Conservation (phyloP, 1,284 basidiomycete species). For the Anthracocystis walkeri region DNA sequence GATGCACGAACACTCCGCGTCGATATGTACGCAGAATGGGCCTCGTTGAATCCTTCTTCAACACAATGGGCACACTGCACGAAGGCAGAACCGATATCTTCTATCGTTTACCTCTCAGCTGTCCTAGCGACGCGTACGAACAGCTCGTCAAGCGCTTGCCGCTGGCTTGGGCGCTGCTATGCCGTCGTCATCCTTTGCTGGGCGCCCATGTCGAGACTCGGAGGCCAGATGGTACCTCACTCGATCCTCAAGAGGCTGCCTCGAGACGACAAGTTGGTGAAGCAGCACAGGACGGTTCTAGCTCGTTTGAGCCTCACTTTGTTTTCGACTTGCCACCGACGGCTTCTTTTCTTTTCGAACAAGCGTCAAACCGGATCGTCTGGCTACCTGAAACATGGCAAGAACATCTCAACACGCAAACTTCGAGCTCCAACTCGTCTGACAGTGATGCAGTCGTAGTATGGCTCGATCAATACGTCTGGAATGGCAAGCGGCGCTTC, state of each 20-base stretch:
- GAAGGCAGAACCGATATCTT: constrained; percentile 51
- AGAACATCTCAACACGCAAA: neutral
- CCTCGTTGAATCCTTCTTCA: constrained; percentile 50
- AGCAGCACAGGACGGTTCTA: constrained; percentile 35
- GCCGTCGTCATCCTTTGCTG: constrained; percentile 44
- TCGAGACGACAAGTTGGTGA: constrained; percentile 31
- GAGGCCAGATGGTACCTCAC: constrained; percentile 22
- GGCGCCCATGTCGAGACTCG: constrained; percentile 27
- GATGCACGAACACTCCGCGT: constrained; percentile 10
- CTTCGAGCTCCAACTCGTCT: neutral
- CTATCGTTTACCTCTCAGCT: constrained; percentile 37
- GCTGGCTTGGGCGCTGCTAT: constrained; percentile 44
- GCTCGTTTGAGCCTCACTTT: constrained; percentile 52
- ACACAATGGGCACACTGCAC: constrained; percentile 47
- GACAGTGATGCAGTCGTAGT: constrained; percentile 15
- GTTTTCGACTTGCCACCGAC: constrained; percentile 28
- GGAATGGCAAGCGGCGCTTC: constrained; percentile 47
- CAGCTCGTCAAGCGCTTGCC: constrained; percentile 34
- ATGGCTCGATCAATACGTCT: constrained; percentile 42
- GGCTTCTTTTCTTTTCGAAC: constrained; percentile 23
- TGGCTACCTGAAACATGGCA: constrained; percentile 18
- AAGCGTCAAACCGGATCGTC: constrained; percentile 24
- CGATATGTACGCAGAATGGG: constrained; percentile 47
- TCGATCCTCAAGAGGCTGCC: constrained; percentile 31
- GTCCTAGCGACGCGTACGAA: constrained; percentile 14